These are phyloP conservation scores for Kalmusia sp. DNA, from an alignment of 2,329 filamentous ascomycete genomes.

Conservation along the genomic window DNA sequence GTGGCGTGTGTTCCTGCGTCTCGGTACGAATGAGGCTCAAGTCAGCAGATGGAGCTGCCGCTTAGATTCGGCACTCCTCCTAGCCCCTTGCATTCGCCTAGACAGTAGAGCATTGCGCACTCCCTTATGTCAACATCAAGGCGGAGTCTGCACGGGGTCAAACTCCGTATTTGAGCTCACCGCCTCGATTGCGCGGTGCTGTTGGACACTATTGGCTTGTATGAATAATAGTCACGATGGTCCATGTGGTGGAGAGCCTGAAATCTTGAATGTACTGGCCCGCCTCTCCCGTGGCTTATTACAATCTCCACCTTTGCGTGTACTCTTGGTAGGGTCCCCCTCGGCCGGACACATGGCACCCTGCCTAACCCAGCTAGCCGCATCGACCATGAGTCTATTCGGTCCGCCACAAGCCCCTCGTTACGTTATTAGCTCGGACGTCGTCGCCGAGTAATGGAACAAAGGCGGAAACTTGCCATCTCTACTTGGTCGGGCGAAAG, in stretches of 20 bases:
- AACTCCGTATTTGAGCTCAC: not conserved
- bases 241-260: not conserved
- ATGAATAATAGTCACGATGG: too few species aligned
- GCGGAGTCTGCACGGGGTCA: too few species aligned
- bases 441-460: not conserved
- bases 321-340: not conserved
- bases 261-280: not conserved
- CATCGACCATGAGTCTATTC: not conserved
- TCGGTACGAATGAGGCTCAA: conserved; percentile 1
- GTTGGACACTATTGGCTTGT: not conserved
- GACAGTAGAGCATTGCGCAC: not conserved
- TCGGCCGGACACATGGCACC: conserved; percentile 4
- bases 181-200: not conserved
- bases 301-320: conserved; percentile 1
- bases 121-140: not conserved
- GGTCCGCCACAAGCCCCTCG: not conserved
- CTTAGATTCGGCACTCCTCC: not conserved
- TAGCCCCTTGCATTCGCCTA: not conserved
- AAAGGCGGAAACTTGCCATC: not conserved
- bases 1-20: conserved; percentile 7
- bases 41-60: not conserved
- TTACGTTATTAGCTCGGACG: conserved; percentile 5
- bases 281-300: not conserved
- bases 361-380: not conserved
- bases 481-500: not conserved